These are phyloP conservation scores for Ophiostoma sp. DNA, from an alignment of 2,329 filamentous ascomycete species.

Conservation along the genomic window DNA sequence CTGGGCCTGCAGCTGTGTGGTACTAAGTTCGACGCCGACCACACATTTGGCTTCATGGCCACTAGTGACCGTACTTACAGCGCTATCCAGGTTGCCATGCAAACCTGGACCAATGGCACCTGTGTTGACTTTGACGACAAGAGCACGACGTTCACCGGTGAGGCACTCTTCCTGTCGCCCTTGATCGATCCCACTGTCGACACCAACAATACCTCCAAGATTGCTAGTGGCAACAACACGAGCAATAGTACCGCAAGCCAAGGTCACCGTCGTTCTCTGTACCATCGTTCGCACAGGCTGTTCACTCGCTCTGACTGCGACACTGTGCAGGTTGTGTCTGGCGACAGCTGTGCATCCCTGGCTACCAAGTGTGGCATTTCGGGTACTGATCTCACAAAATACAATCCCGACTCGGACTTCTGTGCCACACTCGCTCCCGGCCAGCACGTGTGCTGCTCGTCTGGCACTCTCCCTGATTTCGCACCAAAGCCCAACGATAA, in stretches of 20 bases:
- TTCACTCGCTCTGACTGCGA: constrained; percentile 17
- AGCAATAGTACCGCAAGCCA: background rate
- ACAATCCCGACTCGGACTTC: constrained; percentile 20
- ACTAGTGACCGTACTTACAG: constrained; percentile 33
- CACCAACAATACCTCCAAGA: background rate
- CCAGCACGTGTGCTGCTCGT: constrained; percentile 8
- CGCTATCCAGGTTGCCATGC: constrained; percentile 32
- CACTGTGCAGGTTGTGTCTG: constrained; percentile 17
- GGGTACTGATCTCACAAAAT: constrained; percentile 27
- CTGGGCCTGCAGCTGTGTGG: constrained; percentile 35
- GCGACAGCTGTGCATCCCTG: constrained; percentile 21
- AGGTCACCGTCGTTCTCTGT: background rate
- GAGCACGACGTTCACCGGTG: background rate
- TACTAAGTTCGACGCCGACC: constrained; percentile 30
- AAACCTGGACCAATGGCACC: constrained; percentile 30
- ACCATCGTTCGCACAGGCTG: background rate
- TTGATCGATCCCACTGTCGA: background rate
- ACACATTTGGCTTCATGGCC: constrained; percentile 35
- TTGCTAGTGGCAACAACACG: background rate
- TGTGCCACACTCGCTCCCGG: background rate
- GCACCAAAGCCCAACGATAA: constrained; percentile 34
- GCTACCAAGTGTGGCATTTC: constrained; percentile 24
- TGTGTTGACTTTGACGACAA: constrained; percentile 1
- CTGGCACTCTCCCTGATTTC: background rate
- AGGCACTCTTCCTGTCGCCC: background rate